Conservation (phyloP, 1,284 basidiomycete genomes). For the Ceratobasidium sp. region DNA sequence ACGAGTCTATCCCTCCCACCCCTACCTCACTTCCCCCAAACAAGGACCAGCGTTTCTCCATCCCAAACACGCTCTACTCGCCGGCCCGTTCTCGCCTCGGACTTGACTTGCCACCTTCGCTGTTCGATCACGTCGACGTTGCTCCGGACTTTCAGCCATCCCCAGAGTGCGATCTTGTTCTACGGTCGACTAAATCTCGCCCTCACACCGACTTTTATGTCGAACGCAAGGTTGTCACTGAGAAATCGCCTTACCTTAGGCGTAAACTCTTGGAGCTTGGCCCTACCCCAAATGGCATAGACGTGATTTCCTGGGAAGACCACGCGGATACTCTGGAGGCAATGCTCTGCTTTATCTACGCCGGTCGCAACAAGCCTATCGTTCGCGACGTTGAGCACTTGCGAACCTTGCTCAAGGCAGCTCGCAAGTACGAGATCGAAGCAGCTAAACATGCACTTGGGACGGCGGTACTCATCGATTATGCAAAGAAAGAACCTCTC, state of each 20-base stretch:
- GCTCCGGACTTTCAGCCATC: conserved; percentile 37
- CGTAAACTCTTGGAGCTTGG: conserved; percentile 36
- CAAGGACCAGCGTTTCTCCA: conserved; percentile 7
- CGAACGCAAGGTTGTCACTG: conserved; percentile 40
- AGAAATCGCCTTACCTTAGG: conserved; percentile 37
- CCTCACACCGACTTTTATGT: conserved; percentile 44
- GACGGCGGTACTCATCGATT: conserved; percentile 42
- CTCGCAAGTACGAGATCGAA: conserved; percentile 38
- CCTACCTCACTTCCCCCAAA: background rate
- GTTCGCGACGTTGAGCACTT: conserved; percentile 33
- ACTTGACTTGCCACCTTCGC: background rate
- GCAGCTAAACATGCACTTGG: conserved; percentile 41
- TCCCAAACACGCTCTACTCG: conserved; percentile 11
- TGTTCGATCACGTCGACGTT: conserved; percentile 18
- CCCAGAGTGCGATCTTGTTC: conserved; percentile 33
- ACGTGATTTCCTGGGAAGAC: conserved; percentile 42
- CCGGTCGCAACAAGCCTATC: conserved; percentile 30
- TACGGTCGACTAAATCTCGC: conserved; percentile 29
- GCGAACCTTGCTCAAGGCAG: conserved; percentile 27
- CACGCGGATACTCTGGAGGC: conserved; percentile 37
- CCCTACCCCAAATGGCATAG: conserved; percentile 14
- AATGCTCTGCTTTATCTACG: conserved; percentile 46
- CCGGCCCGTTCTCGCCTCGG: background rate
- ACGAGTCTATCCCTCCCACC: conserved; percentile 5
- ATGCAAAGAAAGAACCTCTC: conserved; percentile 40